Percentiles rank a stretch among this genome's conserved stretches.
phyloP scores from a whole-genome alignment of 805 yeast genomes.

The Sugiyamaella marilandica region DNA sequence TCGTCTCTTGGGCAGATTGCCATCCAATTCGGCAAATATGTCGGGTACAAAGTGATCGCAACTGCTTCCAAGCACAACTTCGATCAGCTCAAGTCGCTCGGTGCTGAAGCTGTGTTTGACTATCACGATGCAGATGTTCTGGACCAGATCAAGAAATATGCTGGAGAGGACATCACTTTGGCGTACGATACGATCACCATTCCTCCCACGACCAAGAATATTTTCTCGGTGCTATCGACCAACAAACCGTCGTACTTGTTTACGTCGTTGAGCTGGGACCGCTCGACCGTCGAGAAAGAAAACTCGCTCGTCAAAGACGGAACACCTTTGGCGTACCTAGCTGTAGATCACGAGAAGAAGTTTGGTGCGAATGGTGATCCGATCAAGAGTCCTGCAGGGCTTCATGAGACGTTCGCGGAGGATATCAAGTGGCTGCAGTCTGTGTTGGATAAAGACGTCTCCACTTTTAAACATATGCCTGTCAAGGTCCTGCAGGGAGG shows the following conservation, averaged over 20 bases:
- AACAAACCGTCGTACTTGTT: slow-evolving; percentile 9
- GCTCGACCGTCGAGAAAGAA: background rate
- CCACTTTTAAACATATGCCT: slow-evolving; percentile 13
- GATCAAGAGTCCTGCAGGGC: slow-evolving; percentile 15
- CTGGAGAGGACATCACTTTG: slow-evolving; percentile 22
- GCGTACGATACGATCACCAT: slow-evolving; percentile 27
- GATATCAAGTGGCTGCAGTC: slow-evolving; percentile 2
- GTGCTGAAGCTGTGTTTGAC: slow-evolving; percentile 51
- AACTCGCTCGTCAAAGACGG: slow-evolving; percentile 9
- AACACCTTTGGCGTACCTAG: slow-evolving; percentile 17
- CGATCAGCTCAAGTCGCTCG: slow-evolving; percentile 39
- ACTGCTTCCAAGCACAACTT: slow-evolving; percentile 49
- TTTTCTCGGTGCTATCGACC: slow-evolving; percentile 15
- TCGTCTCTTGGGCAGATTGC: slow-evolving; percentile 55
- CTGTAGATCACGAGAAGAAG: slow-evolving; percentile 13
- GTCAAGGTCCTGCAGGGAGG: slow-evolving; percentile 15
- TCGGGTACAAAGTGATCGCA: slow-evolving; percentile 45
- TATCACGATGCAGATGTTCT: slow-evolving; percentile 41
- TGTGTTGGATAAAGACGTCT: background rate
- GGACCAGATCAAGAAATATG: slow-evolving; percentile 37
- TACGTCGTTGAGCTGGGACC: slow-evolving; percentile 6
- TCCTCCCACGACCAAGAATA: slow-evolving; percentile 15
- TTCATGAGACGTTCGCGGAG: slow-evolving; percentile 8
- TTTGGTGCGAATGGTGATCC: slow-evolving; percentile 9
- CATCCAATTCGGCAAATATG: slow-evolving; percentile 53